Evolutionary conservation across 257 asterid genomes (phyloP).

Genomic region (Solanum habrochaites): DNA sequence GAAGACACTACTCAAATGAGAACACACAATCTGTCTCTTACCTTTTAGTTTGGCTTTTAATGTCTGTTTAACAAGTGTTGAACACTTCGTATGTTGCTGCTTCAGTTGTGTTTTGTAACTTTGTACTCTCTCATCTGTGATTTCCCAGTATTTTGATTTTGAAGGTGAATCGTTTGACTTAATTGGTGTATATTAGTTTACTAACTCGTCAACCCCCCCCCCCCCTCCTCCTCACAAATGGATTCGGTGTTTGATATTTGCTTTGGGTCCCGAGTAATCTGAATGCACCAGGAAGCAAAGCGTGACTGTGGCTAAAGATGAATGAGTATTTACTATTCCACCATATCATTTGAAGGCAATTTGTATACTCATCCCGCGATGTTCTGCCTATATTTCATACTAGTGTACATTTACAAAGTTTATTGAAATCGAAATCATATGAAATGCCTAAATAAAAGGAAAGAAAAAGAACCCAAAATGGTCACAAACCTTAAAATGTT

Average conservation of each 20-base stretch:
- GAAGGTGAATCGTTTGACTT: slow-evolving; percentile 22
- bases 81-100: not conserved
- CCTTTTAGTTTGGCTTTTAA: not conserved
- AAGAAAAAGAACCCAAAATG: not conserved
- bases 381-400: not conserved
- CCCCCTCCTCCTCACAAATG: too few species aligned
- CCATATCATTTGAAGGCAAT: not conserved
- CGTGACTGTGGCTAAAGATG: not conserved
- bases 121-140: slow-evolving; percentile 12
- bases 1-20: slow-evolving; percentile 77
- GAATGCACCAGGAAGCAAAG: not conserved
- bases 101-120: not conserved
- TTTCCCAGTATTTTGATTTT: slow-evolving; percentile 28
- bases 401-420: not conserved
- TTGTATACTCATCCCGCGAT: not conserved
- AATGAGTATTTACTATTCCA: not conserved
- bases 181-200: not conserved
- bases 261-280: not conserved
- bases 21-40: not conserved
- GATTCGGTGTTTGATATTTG: not conserved
- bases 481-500: not conserved
- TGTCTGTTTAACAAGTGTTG: not conserved
- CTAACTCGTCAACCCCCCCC: not conserved
- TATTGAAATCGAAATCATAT: too few species aligned
- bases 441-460: not conserved